These are phyloP conservation scores for Calycina herbarum DNA, from an alignment of 2,329 filamentous ascomycete species.

Conservation along the genomic window DNA sequence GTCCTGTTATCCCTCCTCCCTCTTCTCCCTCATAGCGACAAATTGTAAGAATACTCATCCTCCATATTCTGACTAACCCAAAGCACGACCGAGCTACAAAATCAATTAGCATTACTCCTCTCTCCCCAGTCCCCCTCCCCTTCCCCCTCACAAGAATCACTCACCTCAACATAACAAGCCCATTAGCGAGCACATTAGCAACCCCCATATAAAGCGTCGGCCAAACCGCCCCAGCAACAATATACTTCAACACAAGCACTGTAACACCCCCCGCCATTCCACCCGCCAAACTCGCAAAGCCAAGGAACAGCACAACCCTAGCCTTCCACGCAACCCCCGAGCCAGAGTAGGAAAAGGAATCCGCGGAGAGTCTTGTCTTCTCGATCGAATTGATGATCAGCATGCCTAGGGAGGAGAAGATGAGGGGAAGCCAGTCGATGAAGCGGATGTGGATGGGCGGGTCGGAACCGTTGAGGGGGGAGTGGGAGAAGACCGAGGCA, in stretches of 20 bases:
- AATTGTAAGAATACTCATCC: conserved; percentile 69
- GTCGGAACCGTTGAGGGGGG: conserved; percentile 57
- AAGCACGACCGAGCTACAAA: conserved; percentile 58
- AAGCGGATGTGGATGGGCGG: conserved; percentile 59
- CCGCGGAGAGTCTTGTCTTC: conserved; percentile 63
- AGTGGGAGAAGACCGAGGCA: conserved; percentile 66
- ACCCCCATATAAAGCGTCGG: conserved; percentile 64
- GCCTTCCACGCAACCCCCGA: conserved; percentile 68
- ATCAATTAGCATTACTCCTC: conserved; percentile 20
- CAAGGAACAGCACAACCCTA: conserved; percentile 65
- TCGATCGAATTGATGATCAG: conserved; percentile 71
- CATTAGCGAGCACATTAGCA: conserved; percentile 66
- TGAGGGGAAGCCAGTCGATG: conserved; percentile 68
- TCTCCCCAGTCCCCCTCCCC: background rate
- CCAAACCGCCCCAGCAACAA: conserved; percentile 57
- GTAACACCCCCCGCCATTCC: conserved; percentile 70
- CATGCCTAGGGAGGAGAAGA: conserved; percentile 68
- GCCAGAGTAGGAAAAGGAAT: conserved; percentile 63
- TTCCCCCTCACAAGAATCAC: conserved; percentile 28
- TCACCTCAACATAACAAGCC: conserved; percentile 60
- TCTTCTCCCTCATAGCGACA: conserved; percentile 51
- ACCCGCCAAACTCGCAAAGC: conserved; percentile 64
- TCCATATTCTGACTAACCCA: conserved; percentile 74
- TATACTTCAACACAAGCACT: conserved; percentile 65
- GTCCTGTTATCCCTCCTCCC: background rate